Evolutionary conservation across 306 rosid species (phyloP).

Genomic region (Corylus heterophylla): DNA sequence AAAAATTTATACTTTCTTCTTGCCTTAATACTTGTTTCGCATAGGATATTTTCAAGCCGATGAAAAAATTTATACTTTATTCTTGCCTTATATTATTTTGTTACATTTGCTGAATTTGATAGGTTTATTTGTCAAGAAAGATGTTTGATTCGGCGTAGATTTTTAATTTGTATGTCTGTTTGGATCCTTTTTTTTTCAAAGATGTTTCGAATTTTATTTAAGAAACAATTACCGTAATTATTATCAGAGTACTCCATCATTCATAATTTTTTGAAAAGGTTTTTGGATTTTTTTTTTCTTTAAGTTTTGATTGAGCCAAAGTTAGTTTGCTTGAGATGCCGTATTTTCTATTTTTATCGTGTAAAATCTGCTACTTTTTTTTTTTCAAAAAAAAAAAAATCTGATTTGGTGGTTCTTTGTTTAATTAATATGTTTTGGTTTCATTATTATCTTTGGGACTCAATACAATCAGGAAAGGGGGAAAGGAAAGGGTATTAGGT

Average conservation of each 20-base stretch:
- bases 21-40: too few species aligned
- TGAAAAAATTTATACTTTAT: too few species aligned
- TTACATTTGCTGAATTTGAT: too few species aligned
- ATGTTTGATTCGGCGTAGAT: too few species aligned
- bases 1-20: too few species aligned
- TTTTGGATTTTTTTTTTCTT: neutral
- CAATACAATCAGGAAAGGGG: slow-evolving; percentile 1
- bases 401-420: neutral
- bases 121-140: too few species aligned
- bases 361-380: slow-evolving; percentile 15
- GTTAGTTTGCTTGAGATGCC: neutral
- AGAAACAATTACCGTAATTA: too few species aligned
- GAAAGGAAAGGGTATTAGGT: slow-evolving; percentile 19
- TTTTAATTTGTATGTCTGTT: neutral
- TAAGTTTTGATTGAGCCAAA: neutral
- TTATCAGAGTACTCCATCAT: too few species aligned
- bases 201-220: neutral
- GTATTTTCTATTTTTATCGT: slow-evolving; percentile 18
- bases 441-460: slow-evolving; percentile 2
- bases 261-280: neutral
- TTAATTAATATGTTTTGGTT: neutral
- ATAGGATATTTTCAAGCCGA: too few species aligned
- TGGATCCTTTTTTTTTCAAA: neutral
- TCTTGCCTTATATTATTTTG: too few species aligned
- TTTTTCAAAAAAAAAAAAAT: neutral